phyloP scores from a whole-genome alignment of 768 basidiomycete species.

The Lactifluus subvellereus region DNA sequence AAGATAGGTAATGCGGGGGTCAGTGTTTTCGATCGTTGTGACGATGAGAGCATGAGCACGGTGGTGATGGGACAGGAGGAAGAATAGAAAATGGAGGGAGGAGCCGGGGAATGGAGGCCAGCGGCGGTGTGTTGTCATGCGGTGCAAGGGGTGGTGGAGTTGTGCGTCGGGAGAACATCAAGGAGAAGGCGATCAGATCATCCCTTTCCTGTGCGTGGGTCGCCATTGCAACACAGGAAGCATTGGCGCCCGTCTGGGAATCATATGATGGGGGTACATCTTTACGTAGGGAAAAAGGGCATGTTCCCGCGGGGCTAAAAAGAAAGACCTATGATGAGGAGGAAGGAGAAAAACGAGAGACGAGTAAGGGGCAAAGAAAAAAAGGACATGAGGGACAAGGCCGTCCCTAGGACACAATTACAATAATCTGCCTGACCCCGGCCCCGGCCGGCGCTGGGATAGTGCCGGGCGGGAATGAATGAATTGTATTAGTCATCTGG shows the following conservation, averaged over 20 bases:
- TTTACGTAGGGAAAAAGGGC: neutral
- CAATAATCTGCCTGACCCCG: neutral
- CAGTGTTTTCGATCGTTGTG: constrained; percentile 17
- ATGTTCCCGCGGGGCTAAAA: neutral
- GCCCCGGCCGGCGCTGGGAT: too few relatives aligned
- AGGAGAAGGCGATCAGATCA: constrained; percentile 8
- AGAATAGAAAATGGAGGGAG: constrained; percentile 4
- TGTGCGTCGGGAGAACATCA: constrained; percentile 13
- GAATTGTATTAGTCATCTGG: neutral
- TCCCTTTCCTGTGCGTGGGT: neutral
- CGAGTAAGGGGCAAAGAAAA: neutral
- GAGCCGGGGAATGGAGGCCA: neutral
- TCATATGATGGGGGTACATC: neutral
- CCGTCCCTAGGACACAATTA: neutral
- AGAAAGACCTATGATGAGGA: neutral
- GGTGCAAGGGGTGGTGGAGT: constrained; percentile 3
- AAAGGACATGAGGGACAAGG: neutral
- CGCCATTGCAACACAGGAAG: constrained; percentile 20
- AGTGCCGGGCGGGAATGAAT: neutral
- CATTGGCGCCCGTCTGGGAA: constrained; percentile 13
- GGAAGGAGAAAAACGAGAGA: neutral
- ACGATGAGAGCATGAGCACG: constrained; percentile 9
- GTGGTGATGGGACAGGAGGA: neutral
- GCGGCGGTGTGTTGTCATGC: constrained; percentile 16
- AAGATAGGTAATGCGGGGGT: constrained; percentile 21